phyloP scores from a whole-genome alignment of 83 land plant species.

The Picea abies region DNA sequence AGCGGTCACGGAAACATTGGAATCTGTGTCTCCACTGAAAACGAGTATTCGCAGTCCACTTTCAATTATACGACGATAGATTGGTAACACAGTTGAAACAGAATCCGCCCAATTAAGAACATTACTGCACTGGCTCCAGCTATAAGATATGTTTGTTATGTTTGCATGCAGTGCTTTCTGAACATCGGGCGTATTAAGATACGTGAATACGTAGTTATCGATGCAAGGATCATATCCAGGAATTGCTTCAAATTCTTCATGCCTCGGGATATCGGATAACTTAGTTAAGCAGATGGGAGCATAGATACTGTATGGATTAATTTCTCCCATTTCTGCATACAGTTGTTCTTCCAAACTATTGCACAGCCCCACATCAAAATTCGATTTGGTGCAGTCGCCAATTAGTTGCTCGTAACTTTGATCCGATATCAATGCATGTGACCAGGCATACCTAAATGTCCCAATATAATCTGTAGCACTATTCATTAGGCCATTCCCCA shows the following conservation, averaged over 20 bases:
- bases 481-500: constrained; percentile 45
- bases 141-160: neutral
- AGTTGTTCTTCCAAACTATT: constrained; percentile 11
- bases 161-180: constrained; percentile 20
- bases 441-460: constrained; percentile 24
- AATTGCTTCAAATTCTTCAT: neutral
- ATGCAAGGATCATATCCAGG: neutral
- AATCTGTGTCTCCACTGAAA: constrained; percentile 55
- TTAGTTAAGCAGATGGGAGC: neutral
- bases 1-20: constrained; percentile 38
- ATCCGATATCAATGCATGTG: constrained; percentile 50
- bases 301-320: constrained; percentile 40
- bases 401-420: constrained; percentile 26
- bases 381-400: constrained; percentile 22
- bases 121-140: neutral
- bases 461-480: constrained; percentile 36
- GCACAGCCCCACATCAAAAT: constrained; percentile 20
- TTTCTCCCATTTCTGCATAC: constrained; percentile 20
- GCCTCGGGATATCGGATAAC: no score
- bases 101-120: neutral
- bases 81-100: neutral
- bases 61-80: neutral
- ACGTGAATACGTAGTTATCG: neutral
- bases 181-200: constrained; percentile 18
- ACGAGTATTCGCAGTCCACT: neutral